Evolutionary conservation across 1,139 yeast genomes (phyloP).

Genomic region (Pichia cactophila): DNA sequence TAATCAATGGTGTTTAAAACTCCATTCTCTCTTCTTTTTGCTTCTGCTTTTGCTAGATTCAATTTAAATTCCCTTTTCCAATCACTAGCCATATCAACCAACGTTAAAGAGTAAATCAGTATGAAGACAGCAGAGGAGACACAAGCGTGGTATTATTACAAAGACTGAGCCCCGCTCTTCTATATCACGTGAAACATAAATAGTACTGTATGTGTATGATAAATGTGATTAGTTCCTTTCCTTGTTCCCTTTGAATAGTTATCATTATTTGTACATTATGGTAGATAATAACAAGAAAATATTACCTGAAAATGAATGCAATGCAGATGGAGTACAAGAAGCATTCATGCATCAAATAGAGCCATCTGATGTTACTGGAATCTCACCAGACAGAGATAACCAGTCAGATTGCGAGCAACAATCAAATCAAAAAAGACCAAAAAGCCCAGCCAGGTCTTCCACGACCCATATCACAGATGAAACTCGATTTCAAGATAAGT

Average conservation of each 20-base stretch:
- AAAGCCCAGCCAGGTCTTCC: not conserved
- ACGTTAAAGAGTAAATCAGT: too few relatives aligned
- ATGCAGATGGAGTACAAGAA: not conserved
- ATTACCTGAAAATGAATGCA: too few relatives aligned
- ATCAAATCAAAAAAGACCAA: not conserved
- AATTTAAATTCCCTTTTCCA: conserved; percentile 17
- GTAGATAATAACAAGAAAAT: not conserved
- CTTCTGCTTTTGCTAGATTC: not conserved
- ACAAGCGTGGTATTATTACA: too few relatives aligned
- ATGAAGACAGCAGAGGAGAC: too few relatives aligned
- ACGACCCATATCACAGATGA: not conserved
- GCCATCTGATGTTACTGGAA: not conserved
- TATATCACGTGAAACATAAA: not conserved
- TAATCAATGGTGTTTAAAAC: not conserved
- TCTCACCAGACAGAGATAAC: not conserved
- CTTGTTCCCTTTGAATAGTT: conserved; percentile 1
- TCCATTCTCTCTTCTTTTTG: not conserved
- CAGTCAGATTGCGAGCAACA: not conserved
- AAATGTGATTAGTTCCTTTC: not conserved
- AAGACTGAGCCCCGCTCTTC: not conserved
- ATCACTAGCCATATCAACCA: not conserved
- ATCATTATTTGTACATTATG: conserved; percentile 11
- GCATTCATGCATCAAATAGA: too few relatives aligned
- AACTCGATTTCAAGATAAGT: too few relatives aligned
- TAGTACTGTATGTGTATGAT: not conserved